phyloP scores from a whole-genome alignment of 2,329 filamentous ascomycete genomes.

The Thelonectria blattea region DNA sequence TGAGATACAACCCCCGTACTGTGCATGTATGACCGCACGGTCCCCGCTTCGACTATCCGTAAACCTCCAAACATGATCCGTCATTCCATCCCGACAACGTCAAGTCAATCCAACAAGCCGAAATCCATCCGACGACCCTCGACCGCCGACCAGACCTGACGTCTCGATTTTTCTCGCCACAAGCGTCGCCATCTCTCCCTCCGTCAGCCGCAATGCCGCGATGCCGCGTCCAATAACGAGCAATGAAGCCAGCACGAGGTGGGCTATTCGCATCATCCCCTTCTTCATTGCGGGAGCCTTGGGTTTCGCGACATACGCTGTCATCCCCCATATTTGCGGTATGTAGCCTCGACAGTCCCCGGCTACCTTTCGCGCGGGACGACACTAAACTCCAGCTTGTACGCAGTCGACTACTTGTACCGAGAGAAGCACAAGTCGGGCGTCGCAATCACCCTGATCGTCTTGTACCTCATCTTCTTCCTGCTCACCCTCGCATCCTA shows the following conservation, averaged over 20 bases:
- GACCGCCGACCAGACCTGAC: not conserved
- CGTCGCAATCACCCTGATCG: slow-evolving; percentile 71
- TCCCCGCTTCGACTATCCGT: no score
- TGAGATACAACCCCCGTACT: no score
- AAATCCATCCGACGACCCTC: slow-evolving; percentile 21
- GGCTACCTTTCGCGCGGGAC: slow-evolving; percentile 2
- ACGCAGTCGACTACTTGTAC: slow-evolving; percentile 72
- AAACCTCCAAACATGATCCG: not conserved
- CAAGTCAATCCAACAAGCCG: not conserved
- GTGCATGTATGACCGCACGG: no score
- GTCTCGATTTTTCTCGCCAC: not conserved
- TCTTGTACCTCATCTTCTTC: slow-evolving; percentile 75
- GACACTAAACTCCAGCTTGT: slow-evolving; percentile 12
- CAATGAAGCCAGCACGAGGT: slow-evolving; percentile 41
- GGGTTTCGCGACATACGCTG: slow-evolving; percentile 73
- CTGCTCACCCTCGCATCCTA: slow-evolving; percentile 71
- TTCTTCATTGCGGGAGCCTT: slow-evolving; percentile 69
- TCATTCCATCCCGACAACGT: not conserved
- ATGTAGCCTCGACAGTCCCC: slow-evolving; percentile 42
- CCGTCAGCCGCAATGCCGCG: slow-evolving; percentile 38
- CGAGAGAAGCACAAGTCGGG: slow-evolving; percentile 52
- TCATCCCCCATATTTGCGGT: slow-evolving; percentile 73
- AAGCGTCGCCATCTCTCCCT: slow-evolving; percentile 11
- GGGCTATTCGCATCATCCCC: slow-evolving; percentile 67
- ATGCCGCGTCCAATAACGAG: slow-evolving; percentile 41